Evolutionary conservation across 1,284 basidiomycete genomes (phyloP).

Genomic region (Ustilago tritici): DNA sequence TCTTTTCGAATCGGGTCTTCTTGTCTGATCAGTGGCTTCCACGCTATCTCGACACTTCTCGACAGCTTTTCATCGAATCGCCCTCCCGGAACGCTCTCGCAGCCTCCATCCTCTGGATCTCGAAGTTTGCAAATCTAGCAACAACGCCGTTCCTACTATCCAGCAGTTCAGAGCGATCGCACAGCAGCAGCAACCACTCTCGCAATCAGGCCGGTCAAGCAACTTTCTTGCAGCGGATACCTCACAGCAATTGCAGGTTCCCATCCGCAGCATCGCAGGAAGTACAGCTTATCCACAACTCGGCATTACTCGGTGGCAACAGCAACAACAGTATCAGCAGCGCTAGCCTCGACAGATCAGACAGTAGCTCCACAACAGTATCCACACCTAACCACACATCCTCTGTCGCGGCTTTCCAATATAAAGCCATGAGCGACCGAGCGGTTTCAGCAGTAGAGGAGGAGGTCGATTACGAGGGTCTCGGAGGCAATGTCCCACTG

Average conservation of each 20-base stretch:
- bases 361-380: background rate
- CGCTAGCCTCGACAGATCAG: background rate
- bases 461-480: constrained; percentile 68
- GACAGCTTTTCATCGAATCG: background rate
- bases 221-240: constrained; percentile 9
- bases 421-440: constrained; percentile 40
- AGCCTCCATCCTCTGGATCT: background rate
- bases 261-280: constrained; percentile 30
- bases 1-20: background rate
- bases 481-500: constrained; percentile 63
- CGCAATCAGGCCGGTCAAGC: constrained; percentile 1
- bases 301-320: background rate
- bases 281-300: background rate
- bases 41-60: background rate
- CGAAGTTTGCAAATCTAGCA: constrained; percentile 1
- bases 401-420: constrained; percentile 4
- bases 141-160: constrained; percentile 30
- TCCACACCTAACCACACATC: background rate
- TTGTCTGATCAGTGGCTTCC: background rate
- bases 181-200: constrained; percentile 14
- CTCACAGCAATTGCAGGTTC: constrained; percentile 28
- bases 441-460: constrained; percentile 52
- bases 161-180: constrained; percentile 15
- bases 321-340: background rate
- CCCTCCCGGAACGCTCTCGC: background rate